Conservation (phyloP, 2,329 filamentous ascomycete species). For the Talaromyces islandicus region DNA sequence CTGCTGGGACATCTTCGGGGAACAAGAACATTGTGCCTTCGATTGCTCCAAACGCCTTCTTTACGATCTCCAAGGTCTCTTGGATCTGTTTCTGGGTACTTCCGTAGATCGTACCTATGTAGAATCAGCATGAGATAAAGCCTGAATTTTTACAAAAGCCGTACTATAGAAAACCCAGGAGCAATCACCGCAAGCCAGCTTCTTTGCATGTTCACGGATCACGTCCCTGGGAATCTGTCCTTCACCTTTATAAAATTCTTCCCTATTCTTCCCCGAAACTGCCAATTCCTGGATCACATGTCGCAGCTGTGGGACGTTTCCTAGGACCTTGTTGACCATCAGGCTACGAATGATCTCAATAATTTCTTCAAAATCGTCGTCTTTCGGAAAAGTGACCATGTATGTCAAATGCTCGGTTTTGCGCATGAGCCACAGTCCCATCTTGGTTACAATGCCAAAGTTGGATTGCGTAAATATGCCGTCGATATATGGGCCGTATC, state of each 20-base stretch:
- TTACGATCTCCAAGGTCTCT: constrained; percentile 20
- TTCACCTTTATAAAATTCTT: constrained; percentile 19
- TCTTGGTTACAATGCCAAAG: constrained; percentile 16
- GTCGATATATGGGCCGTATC: constrained; percentile 33
- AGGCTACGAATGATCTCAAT: constrained; percentile 34
- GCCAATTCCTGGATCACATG: constrained; percentile 25
- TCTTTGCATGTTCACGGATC: constrained; percentile 21
- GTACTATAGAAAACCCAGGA: constrained; percentile 26
- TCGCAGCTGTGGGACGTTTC: constrained; percentile 25
- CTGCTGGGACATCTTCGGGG: constrained; percentile 23
- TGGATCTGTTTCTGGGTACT: constrained; percentile 16
- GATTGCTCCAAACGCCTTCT: constrained; percentile 21
- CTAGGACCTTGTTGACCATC: constrained; percentile 20
- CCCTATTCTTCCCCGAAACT: constrained; percentile 22
- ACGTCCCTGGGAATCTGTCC: constrained; percentile 23
- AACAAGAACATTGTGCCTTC: constrained; percentile 25
- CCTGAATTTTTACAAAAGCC: not conserved
- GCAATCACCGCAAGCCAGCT: constrained; percentile 20
- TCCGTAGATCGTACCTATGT: constrained; percentile 20
- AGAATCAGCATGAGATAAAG: not conserved
- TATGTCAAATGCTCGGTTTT: constrained; percentile 33
- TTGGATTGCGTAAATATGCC: constrained; percentile 21
- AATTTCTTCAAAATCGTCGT: constrained; percentile 29
- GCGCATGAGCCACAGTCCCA: constrained; percentile 27
- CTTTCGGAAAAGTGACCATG: constrained; percentile 34